Base-by-base conservation (phyloP, 257 asterid species). In the Coffea canephora region DNA sequence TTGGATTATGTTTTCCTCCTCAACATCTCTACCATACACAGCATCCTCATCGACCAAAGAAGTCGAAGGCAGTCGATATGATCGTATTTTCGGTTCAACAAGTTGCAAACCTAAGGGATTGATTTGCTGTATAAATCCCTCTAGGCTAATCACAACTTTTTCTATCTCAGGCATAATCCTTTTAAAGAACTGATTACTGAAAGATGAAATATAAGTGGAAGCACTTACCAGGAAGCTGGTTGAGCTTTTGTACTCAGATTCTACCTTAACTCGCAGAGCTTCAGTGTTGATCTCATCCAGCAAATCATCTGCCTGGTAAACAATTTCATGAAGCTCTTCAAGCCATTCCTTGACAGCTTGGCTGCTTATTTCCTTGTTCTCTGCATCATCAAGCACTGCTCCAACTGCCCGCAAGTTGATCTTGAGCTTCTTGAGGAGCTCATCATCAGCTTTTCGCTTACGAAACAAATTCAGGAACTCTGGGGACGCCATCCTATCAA, bases 351-450 rank as follows among this genome's bases (percentile, higher is more conserved):
- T 78, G 16, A 84, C 74, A n/a, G 13, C 41, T 21, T 0, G 8
- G 8, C 59, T 62, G 1, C 62, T 49, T 5, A 66, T 48, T 62
- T 84, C 76, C 79, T 80, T 80, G 21, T 74, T 54, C 64, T 84
- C 80, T 15, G 82, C 84, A 73, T 81, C 84, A 49, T 36, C 59
- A 69, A 84, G 81, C 78, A 84, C 87, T 11, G 13, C 25, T 0
- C 36, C 41, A 27, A 84, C 21, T 12, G 70, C 66, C 52, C 3
- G 25, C 52, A 84, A 54, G 34, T 62, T 81, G 3, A 4, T 36
- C 16, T 3, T 14, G 55, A 80, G 43, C 34, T 61, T 69, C 50
- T 62, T 43, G 39, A 84, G 25, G 4, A 72, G 43, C 0, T 5
- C 3, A 55, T 48, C 78, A 41, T 79, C 27, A 5, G 25, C 0